These are phyloP conservation scores for Rhizopus microsporus DNA, from an alignment of 371 early-diverging fungal genomes.

Conservation along the genomic window DNA sequence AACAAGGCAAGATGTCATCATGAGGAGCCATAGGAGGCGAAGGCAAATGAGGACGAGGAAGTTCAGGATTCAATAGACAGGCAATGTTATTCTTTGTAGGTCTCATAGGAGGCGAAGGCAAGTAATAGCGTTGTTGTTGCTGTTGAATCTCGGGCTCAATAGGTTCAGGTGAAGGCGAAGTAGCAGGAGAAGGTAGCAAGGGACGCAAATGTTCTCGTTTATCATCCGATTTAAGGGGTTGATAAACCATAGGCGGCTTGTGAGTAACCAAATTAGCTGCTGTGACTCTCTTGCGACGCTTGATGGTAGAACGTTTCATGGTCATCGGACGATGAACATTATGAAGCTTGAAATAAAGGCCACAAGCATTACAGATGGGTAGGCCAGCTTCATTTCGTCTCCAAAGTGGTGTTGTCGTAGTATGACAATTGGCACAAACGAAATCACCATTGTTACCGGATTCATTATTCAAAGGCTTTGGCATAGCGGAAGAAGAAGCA, in stretches of 20 bases:
- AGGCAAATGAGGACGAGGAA: slow-evolving; percentile 35
- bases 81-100: slow-evolving; percentile 37
- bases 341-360: slow-evolving; percentile 78
- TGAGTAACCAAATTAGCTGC: slow-evolving; percentile 24
- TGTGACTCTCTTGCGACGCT: slow-evolving; percentile 53
- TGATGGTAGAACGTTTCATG: slow-evolving; percentile 59
- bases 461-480: no score
- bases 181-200: slow-evolving; percentile 26
- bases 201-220: slow-evolving; percentile 26
- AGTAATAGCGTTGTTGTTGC: slow-evolving; percentile 21
- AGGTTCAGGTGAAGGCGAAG: slow-evolving; percentile 22
- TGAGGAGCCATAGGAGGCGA: slow-evolving; percentile 41
- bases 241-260: slow-evolving; percentile 13
- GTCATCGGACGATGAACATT: slow-evolving; percentile 57
- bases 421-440: slow-evolving; percentile 73
- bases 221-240: slow-evolving; percentile 19
- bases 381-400: slow-evolving; percentile 69
- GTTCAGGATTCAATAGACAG: slow-evolving; percentile 37
- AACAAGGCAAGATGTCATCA: slow-evolving; percentile 22
- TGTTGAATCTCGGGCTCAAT: slow-evolving; percentile 46
- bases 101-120: slow-evolving; percentile 46
- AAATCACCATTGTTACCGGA: slow-evolving; percentile 17
- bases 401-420: slow-evolving; percentile 84
- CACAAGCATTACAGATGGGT: slow-evolving; percentile 81
- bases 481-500: not conserved